Conservation (phyloP, 2,329 filamentous ascomycete species). For the Albifimbria verrucaria region DNA sequence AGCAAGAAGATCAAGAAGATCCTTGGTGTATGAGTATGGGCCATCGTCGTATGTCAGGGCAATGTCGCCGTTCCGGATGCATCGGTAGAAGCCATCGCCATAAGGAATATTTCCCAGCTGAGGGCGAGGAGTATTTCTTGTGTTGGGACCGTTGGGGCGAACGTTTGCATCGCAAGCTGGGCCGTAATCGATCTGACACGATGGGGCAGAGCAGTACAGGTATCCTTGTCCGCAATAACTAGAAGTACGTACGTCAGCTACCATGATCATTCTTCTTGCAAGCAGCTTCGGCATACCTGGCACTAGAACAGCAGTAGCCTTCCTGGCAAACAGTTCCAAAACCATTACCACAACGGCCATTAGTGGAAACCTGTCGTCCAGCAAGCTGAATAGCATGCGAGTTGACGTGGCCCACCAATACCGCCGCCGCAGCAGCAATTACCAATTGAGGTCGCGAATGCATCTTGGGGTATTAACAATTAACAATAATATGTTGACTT, state of each 20-base stretch:
- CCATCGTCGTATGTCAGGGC: slow-evolving; percentile 47
- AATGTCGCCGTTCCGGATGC: slow-evolving; percentile 30
- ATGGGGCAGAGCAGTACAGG: slow-evolving; percentile 58
- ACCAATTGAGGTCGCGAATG: background rate
- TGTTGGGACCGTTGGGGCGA: slow-evolving; percentile 50
- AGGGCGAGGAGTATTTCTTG: slow-evolving; percentile 47
- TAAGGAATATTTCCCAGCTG: slow-evolving; percentile 53
- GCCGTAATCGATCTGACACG: slow-evolving; percentile 60
- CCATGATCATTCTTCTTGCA: background rate
- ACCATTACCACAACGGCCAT: slow-evolving; percentile 44
- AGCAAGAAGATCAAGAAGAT: slow-evolving; percentile 35
- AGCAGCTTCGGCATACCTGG: slow-evolving; percentile 32
- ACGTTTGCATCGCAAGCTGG: slow-evolving; percentile 58
- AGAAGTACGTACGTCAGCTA: background rate
- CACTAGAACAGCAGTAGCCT: slow-evolving; percentile 39
- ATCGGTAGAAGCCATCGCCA: slow-evolving; percentile 47
- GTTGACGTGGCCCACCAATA: background rate
- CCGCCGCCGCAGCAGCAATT: background rate
- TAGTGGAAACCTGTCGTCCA: slow-evolving; percentile 12
- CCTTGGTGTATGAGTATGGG: slow-evolving; percentile 37
- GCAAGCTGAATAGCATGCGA: background rate
- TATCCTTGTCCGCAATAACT: slow-evolving; percentile 53
- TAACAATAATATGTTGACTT: too few relatives aligned
- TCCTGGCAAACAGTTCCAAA: slow-evolving; percentile 29
- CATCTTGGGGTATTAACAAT: background rate